A percentile compares a stretch with the other conserved stretches of the same genome.
These are phyloP conservation scores for Lipomyces yamanashiensis DNA, from an alignment of 805 yeast species.

Conservation along the genomic window DNA sequence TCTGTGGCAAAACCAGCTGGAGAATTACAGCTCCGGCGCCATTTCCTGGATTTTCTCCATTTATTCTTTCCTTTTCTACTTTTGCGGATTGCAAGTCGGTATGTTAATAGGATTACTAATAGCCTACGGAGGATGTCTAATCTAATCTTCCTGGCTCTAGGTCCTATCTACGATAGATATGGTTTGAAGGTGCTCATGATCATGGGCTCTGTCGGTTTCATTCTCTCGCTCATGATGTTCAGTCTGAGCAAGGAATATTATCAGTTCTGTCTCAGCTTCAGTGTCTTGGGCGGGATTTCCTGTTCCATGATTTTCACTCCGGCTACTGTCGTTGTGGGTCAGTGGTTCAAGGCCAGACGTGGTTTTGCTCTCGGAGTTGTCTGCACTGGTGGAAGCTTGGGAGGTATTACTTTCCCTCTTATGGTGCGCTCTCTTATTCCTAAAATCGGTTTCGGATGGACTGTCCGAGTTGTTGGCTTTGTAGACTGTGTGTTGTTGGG, in stretches of 20 bases:
- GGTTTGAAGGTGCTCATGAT: constrained; percentile 56
- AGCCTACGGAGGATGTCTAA: too few species aligned
- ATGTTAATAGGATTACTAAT: too few species aligned
- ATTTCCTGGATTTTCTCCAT: constrained; percentile 71
- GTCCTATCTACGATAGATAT: constrained; percentile 64
- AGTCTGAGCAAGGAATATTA: constrained; percentile 57
- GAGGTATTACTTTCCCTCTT: constrained; percentile 67
- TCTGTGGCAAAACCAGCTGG: constrained; percentile 58
- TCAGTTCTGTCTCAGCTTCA: constrained; percentile 64
- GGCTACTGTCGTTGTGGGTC: constrained; percentile 59
- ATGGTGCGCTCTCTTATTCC: constrained; percentile 53
- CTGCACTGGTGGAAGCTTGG: constrained; percentile 68
- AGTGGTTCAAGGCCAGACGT: constrained; percentile 62
- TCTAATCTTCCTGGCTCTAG: constrained; percentile 45
- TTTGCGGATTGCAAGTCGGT: constrained; percentile 55
- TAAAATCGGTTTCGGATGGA: constrained; percentile 63
- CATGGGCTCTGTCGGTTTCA: constrained; percentile 52
- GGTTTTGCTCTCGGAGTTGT: constrained; percentile 67
- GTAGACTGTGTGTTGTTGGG: constrained; percentile 42
- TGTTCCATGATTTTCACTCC: constrained; percentile 56
- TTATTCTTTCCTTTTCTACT: constrained; percentile 47
- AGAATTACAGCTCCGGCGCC: constrained; percentile 51
- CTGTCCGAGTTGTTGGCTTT: constrained; percentile 57
- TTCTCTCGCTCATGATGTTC: constrained; percentile 57
- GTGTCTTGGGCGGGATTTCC: constrained; percentile 56